phyloP scores from a whole-genome alignment of 306 rosid species.

The Erythrophleum fordii region DNA sequence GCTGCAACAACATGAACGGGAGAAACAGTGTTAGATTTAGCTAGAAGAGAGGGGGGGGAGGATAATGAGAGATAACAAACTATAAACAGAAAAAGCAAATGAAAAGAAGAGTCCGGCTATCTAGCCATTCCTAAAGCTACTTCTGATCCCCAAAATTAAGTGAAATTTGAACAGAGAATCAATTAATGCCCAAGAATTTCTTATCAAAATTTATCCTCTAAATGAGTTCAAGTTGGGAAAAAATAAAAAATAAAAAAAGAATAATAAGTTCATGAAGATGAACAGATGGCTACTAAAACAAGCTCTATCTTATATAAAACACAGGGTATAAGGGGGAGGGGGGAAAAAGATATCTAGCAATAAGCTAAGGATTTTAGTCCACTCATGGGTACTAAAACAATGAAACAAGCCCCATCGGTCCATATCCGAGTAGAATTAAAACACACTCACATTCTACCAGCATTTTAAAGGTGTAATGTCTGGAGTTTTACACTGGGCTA shows the following conservation, averaged over 20 bases:
- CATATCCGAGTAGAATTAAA: neutral
- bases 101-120: neutral
- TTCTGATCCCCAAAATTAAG: neutral
- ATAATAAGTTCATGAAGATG: neutral
- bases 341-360: neutral
- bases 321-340: neutral
- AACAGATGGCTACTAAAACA: constrained; percentile 28
- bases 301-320: constrained; percentile 61
- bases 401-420: neutral
- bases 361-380: neutral
- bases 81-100: neutral
- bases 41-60: neutral
- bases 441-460: neutral
- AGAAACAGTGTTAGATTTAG: constrained; percentile 34
- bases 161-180: neutral
- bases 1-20: constrained; percentile 58
- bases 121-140: neutral
- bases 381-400: neutral
- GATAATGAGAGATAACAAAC: neutral
- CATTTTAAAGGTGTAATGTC: too few relatives aligned
- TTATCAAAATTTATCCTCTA: neutral
- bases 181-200: neutral
- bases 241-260: too few relatives aligned
- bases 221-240: neutral
- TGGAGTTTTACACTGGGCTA: too few relatives aligned